phyloP scores from a whole-genome alignment of 352 stramenopile genomes.

The Globisporangium canariense region DNA sequence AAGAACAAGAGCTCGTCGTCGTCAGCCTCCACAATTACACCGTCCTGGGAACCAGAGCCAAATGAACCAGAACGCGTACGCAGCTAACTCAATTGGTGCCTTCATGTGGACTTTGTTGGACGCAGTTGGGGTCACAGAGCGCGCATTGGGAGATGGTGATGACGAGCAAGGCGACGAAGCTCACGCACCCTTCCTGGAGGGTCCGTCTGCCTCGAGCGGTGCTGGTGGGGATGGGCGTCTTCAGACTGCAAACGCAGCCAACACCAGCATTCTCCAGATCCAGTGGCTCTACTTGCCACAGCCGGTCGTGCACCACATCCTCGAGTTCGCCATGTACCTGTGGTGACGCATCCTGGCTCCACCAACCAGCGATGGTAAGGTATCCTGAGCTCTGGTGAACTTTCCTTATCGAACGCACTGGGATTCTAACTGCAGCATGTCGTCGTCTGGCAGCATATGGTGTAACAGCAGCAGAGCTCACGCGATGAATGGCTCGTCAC shows the following conservation, averaged over 20 bases:
- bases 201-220: too few species aligned
- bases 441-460: too few species aligned
- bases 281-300: slow-evolving; percentile 43
- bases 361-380: too few species aligned
- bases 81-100: background rate
- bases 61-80: background rate
- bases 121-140: background rate
- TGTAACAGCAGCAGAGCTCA: too few species aligned
- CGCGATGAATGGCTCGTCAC: too few species aligned
- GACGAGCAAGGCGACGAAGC: background rate
- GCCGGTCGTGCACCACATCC: slow-evolving; percentile 42
- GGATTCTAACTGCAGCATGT: too few species aligned
- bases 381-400: too few species aligned
- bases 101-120: background rate
- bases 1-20: background rate
- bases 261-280: slow-evolving; percentile 12
- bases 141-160: background rate
- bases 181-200: too few species aligned
- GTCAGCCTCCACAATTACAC: background rate
- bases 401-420: too few species aligned
- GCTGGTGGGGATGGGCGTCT: background rate
- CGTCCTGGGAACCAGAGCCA: background rate
- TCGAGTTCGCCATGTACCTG: slow-evolving; percentile 58
- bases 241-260: background rate
- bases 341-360: slow-evolving; percentile 28